Base-by-base conservation (phyloP, 768 basidiomycete species). In the Lepiota venenata region DNA sequence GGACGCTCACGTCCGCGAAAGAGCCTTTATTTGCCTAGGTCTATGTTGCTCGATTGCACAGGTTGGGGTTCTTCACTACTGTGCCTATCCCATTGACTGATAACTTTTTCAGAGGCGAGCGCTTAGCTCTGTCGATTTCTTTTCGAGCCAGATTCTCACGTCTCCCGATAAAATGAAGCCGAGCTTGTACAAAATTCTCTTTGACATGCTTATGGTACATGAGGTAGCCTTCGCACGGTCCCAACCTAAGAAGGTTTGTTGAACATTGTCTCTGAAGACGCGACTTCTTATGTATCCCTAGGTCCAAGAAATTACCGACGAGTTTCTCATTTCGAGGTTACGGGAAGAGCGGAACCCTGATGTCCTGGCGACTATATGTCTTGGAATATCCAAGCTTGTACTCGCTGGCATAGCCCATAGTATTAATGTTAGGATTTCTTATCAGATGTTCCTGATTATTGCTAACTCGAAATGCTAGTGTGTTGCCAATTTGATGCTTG, bases 121-220 rank as follows among this genome's bases (percentile, higher is more conserved):
- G 0, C 56, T 80, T 40, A 74, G 69, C 57, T 82, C 79, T 2
- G 92, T 98, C 72, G 88, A 90, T 46, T 77, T 98, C 0, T 97
- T 98, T 74, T 60, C 93, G 4, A 80, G 83, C 37, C 93, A 95
- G 68, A 80, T 92, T 0, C 84, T 89, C 60, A 76, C 77, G 21
- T 84, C 88, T 1, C 87, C 91, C 2, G 85, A 87, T 49, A 79
- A 87, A 16, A 77, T 97, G 56, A 88, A 87, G 68, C 70, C 35
- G 84, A 87, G 56, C 83, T 92, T 5, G 71, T 97, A 44, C 87
- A 93, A 65, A 81, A 55, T 94, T 48, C 75, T 97, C 10, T 92
- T 98, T 63, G 96, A 98, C 66, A 73, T 97, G 52, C 69, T 98
- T 62, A 87, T 97, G 78, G 84, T 96, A 47, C 92, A 98, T 61